Evolutionary conservation across 441 rosid species (phyloP), one percentile per base, ranked within the genome.

Genomic region (Syzygium malaccense): DNA sequence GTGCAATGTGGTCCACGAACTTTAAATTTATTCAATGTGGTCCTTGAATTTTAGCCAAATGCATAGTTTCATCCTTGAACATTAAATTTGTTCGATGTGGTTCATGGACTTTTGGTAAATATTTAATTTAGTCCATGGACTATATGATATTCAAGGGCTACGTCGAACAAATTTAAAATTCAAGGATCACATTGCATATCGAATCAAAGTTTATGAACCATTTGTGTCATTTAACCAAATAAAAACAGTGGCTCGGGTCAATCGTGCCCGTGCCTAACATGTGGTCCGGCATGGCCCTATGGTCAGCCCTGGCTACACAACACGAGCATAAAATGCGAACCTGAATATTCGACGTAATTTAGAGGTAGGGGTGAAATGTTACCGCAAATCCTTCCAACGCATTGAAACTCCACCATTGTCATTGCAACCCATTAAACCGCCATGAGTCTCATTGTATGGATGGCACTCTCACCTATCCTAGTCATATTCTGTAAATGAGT

Each of bases 271-370:
- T 1, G 5, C 48, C 2, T 0, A 2, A 6, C 45, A 66, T 17
- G 41, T 66, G 30, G 78, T 23, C 25, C 1, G 18, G 41, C 75
- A 25, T 9, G 26, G 28, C 12, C 64, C 7, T 58, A 12, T 10
- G 30, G 13, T 10, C 0, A 15, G 37, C 48, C 2, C 26, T 19
- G 9, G 11, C 48, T 4, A 20, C 25, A 19, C 26, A 9, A 68
- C 79, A 33, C 0, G 15, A 45, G 33, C 79, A 33, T 68, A 10
- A 33, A 68, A 33, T 68, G n/a, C 14, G 68, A 60, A 6, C 4
- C n/a, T 60, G 33, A 28, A 60, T 60, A 58, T 58, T 3, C 0
- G 0, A 14, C 0, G 0, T 60, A 60, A 28, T 60, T 60, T 30
- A 60, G n/a, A 60, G 14, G 0, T 8, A 60, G 68, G 14, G 33